Conservation (phyloP, 2,329 filamentous ascomycete species). For the Claviceps capensis region DNA sequence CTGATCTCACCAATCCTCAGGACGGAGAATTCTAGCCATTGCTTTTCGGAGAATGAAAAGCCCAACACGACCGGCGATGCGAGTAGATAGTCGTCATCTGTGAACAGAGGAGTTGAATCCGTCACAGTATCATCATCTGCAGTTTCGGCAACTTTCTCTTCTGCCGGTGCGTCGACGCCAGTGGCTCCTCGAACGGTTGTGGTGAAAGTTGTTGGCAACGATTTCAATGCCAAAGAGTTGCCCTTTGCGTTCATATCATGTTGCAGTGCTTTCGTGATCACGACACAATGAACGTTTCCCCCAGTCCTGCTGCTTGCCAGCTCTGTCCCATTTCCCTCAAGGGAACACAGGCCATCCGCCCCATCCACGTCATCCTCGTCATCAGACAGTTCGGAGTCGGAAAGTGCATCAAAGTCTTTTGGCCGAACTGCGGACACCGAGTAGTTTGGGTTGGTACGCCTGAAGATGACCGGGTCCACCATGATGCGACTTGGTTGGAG, state of each 20-base stretch:
- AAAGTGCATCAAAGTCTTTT: slow-evolving; percentile 50
- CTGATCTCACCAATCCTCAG: slow-evolving; percentile 66
- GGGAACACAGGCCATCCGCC: slow-evolving; percentile 17
- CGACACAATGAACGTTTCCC: slow-evolving; percentile 9
- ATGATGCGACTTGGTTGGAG: slow-evolving; percentile 80
- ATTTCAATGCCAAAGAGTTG: slow-evolving; percentile 39
- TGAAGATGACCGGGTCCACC: slow-evolving; percentile 72
- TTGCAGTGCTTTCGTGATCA: slow-evolving; percentile 16
- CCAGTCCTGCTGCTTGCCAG: background rate
- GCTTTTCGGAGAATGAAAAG: slow-evolving; percentile 76
- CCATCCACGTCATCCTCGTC: slow-evolving; percentile 17
- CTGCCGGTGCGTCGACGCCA: slow-evolving; percentile 1
- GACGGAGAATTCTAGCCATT: slow-evolving; percentile 81
- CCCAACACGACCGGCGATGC: slow-evolving; percentile 75
- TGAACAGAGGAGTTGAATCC: slow-evolving; percentile 39
- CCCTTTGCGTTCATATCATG: slow-evolving; percentile 19
- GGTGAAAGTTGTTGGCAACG: slow-evolving; percentile 23
- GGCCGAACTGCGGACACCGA: slow-evolving; percentile 60
- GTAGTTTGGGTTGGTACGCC: slow-evolving; percentile 78
- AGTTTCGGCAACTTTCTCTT: slow-evolving; percentile 3
- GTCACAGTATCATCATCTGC: slow-evolving; percentile 8
- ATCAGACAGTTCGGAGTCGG: slow-evolving; percentile 32
- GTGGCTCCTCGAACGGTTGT: slow-evolving; percentile 7
- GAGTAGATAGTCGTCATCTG: slow-evolving; percentile 71
- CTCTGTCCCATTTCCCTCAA: slow-evolving; percentile 22